Percentiles rank a stretch among this genome's conserved stretches.
Evolutionary conservation across 768 basidiomycete genomes (phyloP).

Genomic region (Lyophyllum shimeji): DNA sequence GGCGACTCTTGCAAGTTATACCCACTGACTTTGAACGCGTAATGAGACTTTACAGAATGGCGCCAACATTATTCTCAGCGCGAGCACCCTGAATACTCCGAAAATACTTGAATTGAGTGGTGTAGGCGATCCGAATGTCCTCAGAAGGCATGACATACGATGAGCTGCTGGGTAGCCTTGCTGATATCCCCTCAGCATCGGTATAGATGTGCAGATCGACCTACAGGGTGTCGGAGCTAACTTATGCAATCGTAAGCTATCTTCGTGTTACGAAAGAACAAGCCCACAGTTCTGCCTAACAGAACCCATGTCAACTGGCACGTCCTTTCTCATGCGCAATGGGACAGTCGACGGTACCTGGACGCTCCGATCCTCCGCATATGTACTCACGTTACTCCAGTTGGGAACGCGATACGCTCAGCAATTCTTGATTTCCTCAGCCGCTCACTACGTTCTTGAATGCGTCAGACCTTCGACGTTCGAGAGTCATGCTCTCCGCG

Average conservation of each 20-base stretch:
- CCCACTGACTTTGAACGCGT: background rate
- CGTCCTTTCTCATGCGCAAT: constrained; percentile 11
- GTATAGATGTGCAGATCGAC: constrained; percentile 6
- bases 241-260: constrained; percentile 11
- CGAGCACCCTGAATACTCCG: constrained; percentile 13
- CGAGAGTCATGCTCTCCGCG: constrained; percentile 1
- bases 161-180: background rate
- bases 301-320: constrained; percentile 13
- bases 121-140: constrained; percentile 8
- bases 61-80: constrained; percentile 13
- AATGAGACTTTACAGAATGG: background rate
- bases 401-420: constrained; percentile 13
- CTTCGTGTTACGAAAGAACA: background rate
- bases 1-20: background rate
- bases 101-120: constrained; percentile 16
- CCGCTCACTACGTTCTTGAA: constrained; percentile 5
- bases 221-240: constrained; percentile 15
- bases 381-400: background rate
- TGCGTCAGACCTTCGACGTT: constrained; percentile 6
- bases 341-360: constrained; percentile 11
- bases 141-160: background rate
- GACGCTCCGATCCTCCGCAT: background rate
- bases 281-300: background rate
- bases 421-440: constrained; percentile 11
- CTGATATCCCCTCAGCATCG: background rate